Conservation (phyloP, 1,284 basidiomycete genomes). For the Cutaneotrichosporon cutaneum region DNA sequence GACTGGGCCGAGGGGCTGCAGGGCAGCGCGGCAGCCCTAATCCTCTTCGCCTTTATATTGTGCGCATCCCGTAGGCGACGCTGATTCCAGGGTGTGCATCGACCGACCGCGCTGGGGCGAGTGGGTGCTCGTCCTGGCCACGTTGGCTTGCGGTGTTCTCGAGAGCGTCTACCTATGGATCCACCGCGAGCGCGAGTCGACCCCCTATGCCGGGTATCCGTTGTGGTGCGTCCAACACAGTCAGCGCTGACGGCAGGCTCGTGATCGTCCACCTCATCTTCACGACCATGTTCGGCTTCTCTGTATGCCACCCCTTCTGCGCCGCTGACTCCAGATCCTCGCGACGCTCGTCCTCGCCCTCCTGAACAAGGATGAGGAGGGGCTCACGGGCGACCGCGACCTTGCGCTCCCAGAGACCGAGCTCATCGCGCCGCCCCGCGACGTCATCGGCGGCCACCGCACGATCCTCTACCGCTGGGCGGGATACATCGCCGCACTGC, state of each 20-base stretch:
- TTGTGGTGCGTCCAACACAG: background rate
- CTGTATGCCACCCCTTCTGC: background rate
- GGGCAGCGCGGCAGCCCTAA: background rate
- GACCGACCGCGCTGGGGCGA: background rate
- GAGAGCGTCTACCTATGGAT: background rate
- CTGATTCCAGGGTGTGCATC: background rate
- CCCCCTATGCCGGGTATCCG: background rate
- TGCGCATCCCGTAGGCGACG: background rate
- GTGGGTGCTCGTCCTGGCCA: background rate
- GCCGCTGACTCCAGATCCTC: background rate
- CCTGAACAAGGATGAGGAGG: background rate
- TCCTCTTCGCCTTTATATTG: background rate
- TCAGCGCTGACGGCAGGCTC: background rate
- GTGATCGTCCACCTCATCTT: background rate
- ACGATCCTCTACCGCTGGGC: conserved; percentile 1
- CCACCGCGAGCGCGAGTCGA: conserved; percentile 1
- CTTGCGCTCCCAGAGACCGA: background rate
- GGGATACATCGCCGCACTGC: background rate
- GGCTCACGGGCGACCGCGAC: background rate
- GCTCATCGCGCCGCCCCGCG: background rate
- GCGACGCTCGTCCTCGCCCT: background rate
- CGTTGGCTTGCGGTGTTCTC: background rate
- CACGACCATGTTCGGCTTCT: background rate
- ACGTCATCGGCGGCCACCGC: conserved; percentile 1
- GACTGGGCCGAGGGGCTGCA: background rate